A percentile compares a stretch with the other conserved stretches of the same genome.
Evolutionary conservation across 257 asterid genomes (phyloP).

Genomic region (Solanum arcanum): DNA sequence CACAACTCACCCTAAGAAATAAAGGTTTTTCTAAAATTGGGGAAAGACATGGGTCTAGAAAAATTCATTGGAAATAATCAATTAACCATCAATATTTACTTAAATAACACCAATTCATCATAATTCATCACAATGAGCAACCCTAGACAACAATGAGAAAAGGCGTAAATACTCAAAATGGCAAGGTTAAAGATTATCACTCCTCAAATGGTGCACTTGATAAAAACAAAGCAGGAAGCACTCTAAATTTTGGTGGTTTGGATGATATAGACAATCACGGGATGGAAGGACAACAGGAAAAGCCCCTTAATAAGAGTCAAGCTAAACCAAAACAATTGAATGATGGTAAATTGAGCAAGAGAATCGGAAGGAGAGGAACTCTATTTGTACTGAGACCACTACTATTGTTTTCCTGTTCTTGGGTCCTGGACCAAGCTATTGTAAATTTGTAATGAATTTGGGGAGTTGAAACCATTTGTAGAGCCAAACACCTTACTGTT

Average conservation of each 20-base stretch:
- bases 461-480: neutral
- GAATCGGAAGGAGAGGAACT: conserved; percentile 36
- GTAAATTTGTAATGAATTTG: neutral
- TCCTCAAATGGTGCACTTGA: conserved; percentile 24
- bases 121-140: neutral
- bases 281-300: conserved; percentile 13
- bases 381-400: conserved; percentile 36
- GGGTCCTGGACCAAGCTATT: conserved; percentile 56
- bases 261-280: conserved; percentile 59
- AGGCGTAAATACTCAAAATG: conserved; percentile 12
- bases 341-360: conserved; percentile 29
- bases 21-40: too few relatives aligned
- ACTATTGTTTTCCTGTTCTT: conserved; percentile 44
- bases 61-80: too few relatives aligned
- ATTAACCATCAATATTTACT: too few relatives aligned
- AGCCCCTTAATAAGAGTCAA: neutral
- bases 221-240: conserved; percentile 1
- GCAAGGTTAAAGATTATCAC: conserved; percentile 22
- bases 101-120: too few relatives aligned
- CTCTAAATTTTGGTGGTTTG: conserved; percentile 65
- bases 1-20: too few relatives aligned
- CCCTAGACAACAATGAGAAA: conserved; percentile 23
- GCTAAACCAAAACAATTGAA: conserved; percentile 6
- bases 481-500: neutral
- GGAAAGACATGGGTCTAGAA: too few relatives aligned